Evolutionary conservation across 306 rosid genomes (phyloP).

Genomic region (Castanea crenata): DNA sequence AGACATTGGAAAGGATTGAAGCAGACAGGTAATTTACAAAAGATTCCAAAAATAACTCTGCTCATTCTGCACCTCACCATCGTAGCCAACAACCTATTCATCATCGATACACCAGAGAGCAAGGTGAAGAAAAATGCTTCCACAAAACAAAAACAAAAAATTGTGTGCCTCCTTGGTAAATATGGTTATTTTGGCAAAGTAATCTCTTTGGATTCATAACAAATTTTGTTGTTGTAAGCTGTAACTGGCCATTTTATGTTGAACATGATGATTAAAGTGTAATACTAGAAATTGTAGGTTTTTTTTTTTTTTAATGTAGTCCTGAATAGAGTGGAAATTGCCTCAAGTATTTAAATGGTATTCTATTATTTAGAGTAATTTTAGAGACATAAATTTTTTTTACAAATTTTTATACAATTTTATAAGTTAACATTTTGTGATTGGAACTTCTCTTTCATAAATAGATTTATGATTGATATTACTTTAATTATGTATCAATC

Average conservation of each 20-base stretch:
- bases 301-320: neutral
- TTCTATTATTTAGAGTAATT: neutral
- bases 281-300: neutral
- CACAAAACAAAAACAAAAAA: neutral
- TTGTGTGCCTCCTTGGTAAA: neutral
- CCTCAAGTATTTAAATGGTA: neutral
- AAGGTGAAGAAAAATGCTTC: neutral
- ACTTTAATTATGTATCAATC: too few relatives aligned
- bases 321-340: neutral
- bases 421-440: neutral
- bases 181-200: neutral
- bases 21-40: slow-evolving; percentile 37
- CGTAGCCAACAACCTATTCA: neutral
- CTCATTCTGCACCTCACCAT: slow-evolving; percentile 1
- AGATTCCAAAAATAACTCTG: slow-evolving; percentile 6
- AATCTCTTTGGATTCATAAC: slow-evolving; percentile 4
- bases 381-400: too few relatives aligned
- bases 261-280: neutral
- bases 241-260: slow-evolving; percentile 10
- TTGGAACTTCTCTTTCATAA: too few relatives aligned
- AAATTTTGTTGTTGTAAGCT: slow-evolving; percentile 1
- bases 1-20: slow-evolving; percentile 49
- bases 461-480: too few relatives aligned
- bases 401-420: neutral
- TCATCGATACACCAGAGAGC: neutral